Evolutionary conservation across 2,329 filamentous ascomycete species (phyloP).

Genomic region (Cladosporium austrohemisphaericum): DNA sequence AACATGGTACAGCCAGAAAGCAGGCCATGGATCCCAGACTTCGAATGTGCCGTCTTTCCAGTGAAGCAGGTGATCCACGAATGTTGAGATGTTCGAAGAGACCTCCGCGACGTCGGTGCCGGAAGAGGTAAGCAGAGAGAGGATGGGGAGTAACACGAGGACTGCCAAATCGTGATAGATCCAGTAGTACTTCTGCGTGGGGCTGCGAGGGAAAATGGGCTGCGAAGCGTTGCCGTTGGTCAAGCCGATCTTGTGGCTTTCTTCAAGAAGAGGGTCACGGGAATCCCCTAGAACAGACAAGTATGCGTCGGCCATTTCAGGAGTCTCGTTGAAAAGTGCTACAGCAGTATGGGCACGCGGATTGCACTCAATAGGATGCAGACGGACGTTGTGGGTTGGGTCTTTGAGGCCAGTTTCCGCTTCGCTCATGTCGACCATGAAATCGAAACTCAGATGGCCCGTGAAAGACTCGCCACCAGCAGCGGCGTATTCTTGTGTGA

Average conservation of each 20-base stretch:
- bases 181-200: constrained; percentile 54
- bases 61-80: constrained; percentile 40
- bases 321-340: constrained; percentile 52
- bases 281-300: constrained; percentile 43
- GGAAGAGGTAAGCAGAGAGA: constrained; percentile 35
- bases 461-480: constrained; percentile 53
- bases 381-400: constrained; percentile 29
- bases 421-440: constrained; percentile 57
- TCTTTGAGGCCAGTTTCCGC: constrained; percentile 26
- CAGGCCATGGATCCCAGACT: constrained; percentile 49
- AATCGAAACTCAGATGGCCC: constrained; percentile 70
- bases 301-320: constrained; percentile 50
- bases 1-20: constrained; percentile 51
- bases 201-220: constrained; percentile 22
- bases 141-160: constrained; percentile 48
- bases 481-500: constrained; percentile 58
- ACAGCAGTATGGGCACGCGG: constrained; percentile 66
- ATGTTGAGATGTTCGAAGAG: constrained; percentile 30
- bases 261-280: constrained; percentile 18
- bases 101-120: constrained; percentile 22
- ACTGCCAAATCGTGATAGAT: constrained; percentile 62
- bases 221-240: constrained; percentile 22
- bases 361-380: constrained; percentile 70
- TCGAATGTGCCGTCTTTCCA: constrained; percentile 52
- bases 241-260: constrained; percentile 19